These are phyloP conservation scores for Pleurotus djamor DNA, from an alignment of 768 basidiomycete genomes.

Conservation along the genomic window DNA sequence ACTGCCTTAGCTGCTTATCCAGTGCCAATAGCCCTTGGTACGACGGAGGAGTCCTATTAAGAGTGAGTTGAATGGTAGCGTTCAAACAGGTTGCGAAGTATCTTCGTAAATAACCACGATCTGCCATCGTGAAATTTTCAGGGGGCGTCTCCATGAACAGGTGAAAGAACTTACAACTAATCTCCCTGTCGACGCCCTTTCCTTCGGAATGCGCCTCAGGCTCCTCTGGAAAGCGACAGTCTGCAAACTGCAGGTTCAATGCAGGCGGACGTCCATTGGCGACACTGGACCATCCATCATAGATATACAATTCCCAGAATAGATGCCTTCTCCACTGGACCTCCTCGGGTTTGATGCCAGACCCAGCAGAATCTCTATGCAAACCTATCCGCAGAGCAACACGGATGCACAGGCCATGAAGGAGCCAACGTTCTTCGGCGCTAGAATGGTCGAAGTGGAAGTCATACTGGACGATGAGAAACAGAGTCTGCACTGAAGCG, in stretches of 20 bases:
- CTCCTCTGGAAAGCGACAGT: conserved; percentile 53
- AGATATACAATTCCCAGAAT: conserved; percentile 54
- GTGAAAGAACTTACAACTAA: conserved; percentile 36
- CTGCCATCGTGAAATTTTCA: conserved; percentile 16
- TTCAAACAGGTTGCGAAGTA: conserved; percentile 45
- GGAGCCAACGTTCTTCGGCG: conserved; percentile 46
- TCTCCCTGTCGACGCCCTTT: conserved; percentile 30
- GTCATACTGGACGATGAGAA: conserved; percentile 38
- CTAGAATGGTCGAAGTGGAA: conserved; percentile 38
- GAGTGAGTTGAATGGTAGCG: conserved; percentile 38
- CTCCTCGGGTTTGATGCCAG: conserved; percentile 43
- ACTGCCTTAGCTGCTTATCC: conserved; percentile 50
- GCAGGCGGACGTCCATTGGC: conserved; percentile 50
- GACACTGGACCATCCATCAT: conserved; percentile 50
- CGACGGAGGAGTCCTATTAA: conserved; percentile 30
- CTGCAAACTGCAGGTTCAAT: conserved; percentile 42
- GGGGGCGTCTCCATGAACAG: neutral
- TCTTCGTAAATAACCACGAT: conserved; percentile 42
- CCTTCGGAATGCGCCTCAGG: conserved; percentile 24
- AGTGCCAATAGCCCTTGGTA: conserved; percentile 46
- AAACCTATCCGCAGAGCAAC: conserved; percentile 41
- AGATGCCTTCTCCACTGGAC: conserved; percentile 42
- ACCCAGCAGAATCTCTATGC: conserved; percentile 52
- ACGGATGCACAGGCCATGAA: conserved; percentile 40
- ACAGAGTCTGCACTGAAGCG: conserved; percentile 45